Percentiles rank a stretch among this genome's conserved stretches.
These are phyloP conservation scores for Pholiota adiposa DNA, from an alignment of 1,284 basidiomycete species.

Conservation along the genomic window DNA sequence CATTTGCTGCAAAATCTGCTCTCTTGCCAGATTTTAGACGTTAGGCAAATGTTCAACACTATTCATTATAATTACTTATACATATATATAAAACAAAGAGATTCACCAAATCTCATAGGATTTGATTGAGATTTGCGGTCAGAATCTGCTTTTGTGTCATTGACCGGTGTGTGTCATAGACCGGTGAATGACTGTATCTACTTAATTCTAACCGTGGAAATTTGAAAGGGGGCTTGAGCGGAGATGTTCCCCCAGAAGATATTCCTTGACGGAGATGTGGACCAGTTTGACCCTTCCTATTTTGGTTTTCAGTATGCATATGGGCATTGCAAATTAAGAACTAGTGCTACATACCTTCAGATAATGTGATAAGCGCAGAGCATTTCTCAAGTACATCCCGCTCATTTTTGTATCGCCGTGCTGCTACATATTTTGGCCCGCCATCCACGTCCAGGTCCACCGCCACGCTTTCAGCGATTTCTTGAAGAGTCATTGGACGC, in stretches of 20 bases:
- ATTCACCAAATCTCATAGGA: too few species aligned
- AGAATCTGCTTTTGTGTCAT: too few species aligned
- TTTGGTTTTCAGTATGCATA: too few species aligned
- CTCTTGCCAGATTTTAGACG: too few species aligned
- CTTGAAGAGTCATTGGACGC: not conserved
- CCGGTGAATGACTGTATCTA: too few species aligned
- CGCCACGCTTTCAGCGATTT: not conserved
- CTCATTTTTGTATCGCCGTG: not conserved
- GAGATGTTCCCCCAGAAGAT: not conserved
- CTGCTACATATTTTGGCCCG: not conserved
- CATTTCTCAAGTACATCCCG: not conserved
- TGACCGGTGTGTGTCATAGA: too few species aligned
- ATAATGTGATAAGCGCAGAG: not conserved
- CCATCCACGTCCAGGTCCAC: not conserved
- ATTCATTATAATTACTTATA: too few species aligned
- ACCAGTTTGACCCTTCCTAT: not conserved
- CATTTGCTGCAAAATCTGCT: too few species aligned
- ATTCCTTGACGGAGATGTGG: constrained; percentile 8
- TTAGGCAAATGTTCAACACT: too few species aligned
- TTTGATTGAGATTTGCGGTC: too few species aligned
- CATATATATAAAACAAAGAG: too few species aligned
- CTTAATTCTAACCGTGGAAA: too few species aligned
- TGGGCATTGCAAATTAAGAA: not conserved
- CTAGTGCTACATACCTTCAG: not conserved
- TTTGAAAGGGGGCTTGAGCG: not conserved